Evolutionary conservation across 768 basidiomycete genomes (phyloP), one percentile per base, ranked within the genome.

Genomic region (Cantharellus cinnabarinus): DNA sequence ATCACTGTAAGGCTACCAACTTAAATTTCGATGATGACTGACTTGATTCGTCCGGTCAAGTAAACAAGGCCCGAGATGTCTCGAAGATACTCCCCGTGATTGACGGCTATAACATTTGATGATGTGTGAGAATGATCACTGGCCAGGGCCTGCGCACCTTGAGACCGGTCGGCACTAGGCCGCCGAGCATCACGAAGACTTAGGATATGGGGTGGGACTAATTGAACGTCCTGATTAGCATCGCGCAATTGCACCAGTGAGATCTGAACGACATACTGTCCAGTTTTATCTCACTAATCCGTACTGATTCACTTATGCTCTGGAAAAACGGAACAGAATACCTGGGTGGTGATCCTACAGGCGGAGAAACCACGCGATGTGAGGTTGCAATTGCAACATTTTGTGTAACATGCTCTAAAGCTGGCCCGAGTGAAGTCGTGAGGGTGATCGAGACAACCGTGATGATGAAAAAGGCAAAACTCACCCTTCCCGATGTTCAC

Each of bases 321-420:
- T 89, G 86, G 77, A 89, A 89, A 71, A 87, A 87, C 0, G 87
- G 87, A 0, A 89, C 77, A 0, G 85, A 88, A 69, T 87, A 89
- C 5, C 87, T 80, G 0, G 84, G 78, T 0, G 78, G 79, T 0
- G 73, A 71, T 10, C 63, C 76, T 4, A 69, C 58, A 2, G 73
- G 70, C 0, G 86, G 87, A 0, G 83, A 85, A 38, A 87, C 69
- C 1, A 89, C 87, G 1, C 82, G 78, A 63, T 89, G 87, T 0
- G 83, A 86, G 0, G 87, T 89, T 2, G 87, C 87, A 14, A 82
- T 76, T 2, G 83, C 83, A 2, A 89, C 73, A 7, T 83, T 83
- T 40, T 77, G 76, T 0, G 87, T 88, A 7, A 76, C 83, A 57
- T 82, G 82, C 69, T 89, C 87, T 5, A 89, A 73, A 0, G 82